A percentile compares a stretch with the other conserved stretches of the same genome.
phyloP scores from a whole-genome alignment of 306 rosid genomes.

The Sicyos baderoa region DNA sequence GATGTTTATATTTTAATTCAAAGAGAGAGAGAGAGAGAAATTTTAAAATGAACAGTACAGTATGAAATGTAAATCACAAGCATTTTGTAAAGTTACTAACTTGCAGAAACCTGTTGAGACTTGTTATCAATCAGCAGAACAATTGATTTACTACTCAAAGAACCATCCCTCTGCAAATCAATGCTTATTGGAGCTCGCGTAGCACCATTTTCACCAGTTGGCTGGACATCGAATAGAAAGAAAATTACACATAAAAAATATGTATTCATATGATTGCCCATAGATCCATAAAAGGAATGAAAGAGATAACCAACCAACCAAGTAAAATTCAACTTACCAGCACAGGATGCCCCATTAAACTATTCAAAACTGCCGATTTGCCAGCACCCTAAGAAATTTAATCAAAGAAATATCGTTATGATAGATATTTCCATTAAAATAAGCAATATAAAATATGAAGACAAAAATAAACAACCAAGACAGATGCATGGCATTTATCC shows the following conservation, averaged over 20 bases:
- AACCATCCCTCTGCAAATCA: conserved; percentile 75
- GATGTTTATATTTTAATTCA: background rate
- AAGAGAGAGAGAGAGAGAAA: background rate
- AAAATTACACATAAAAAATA: background rate
- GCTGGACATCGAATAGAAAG: conserved; percentile 41
- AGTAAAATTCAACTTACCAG: conserved; percentile 49
- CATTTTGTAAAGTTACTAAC: conserved; percentile 36
- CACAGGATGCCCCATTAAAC: conserved; percentile 93
- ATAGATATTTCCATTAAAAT: background rate
- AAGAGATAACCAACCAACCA: background rate
- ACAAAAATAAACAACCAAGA: background rate
- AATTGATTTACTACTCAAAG: conserved; percentile 91
- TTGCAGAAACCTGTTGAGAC: conserved; percentile 92
- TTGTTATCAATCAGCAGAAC: conserved; percentile 86
- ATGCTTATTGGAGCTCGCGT: conserved; percentile 91
- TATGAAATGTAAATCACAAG: too few relatives aligned
- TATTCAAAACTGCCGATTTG: conserved; percentile 86
- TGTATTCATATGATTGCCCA: background rate
- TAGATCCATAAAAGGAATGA: background rate
- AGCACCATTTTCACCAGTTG: conserved; percentile 97
- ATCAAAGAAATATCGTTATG: background rate
- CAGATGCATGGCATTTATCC: background rate
- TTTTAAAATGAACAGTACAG: background rate
- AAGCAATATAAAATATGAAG: background rate
- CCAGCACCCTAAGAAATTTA: conserved; percentile 67